Evolutionary conservation across 345 rosid genomes (phyloP), one percentile per base, ranked within the genome.

Genomic region (Salix purpurea): DNA sequence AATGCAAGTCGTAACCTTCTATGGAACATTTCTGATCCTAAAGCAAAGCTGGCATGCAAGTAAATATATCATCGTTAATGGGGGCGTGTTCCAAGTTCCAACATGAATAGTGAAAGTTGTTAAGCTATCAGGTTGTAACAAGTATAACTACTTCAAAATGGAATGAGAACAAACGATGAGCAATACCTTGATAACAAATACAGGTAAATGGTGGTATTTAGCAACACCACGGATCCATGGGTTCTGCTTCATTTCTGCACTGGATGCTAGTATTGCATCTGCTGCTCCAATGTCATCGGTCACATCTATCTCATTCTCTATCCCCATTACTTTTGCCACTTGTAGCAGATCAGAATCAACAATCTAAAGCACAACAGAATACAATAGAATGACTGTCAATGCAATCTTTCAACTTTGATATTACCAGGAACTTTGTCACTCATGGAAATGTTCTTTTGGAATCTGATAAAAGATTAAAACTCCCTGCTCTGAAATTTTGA

Each of bases 321-420:
- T 90, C 61, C 98, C 99, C 99, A 95, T 89, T 18, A 91, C 96
- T 60, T 80, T 85, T n/a, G 94, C 93, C 80, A 95, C 96, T 87
- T 93, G 93, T 62, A 90, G 82, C 74, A 95, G 85, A 87, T 95
- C 97, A 78, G 91, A 90, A 89, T 91, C 96, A 61, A 88, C 87
- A 77, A 91, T 92, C 97, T 91, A 79, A 64, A 72, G 21, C 75
- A 74, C 60, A 79, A 72, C 18, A 74, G 15, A 67, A 73, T 44
- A 32, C 54, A 82, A 74, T 13, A 78, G 42, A 77, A 54, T 69
- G 10, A n/a, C 65, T n/a, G 66, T 81, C 40, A 69, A 32, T 72
- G 66, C 30, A 26, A 66, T 9, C 28, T n/a, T 67, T 64, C 26
- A 67, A 42, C 46, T 74, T 39, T 65, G 16, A 37, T 6, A 30